Base-by-base conservation (phyloP, 2,329 filamentous ascomycete species). In the Nemania sp. region DNA sequence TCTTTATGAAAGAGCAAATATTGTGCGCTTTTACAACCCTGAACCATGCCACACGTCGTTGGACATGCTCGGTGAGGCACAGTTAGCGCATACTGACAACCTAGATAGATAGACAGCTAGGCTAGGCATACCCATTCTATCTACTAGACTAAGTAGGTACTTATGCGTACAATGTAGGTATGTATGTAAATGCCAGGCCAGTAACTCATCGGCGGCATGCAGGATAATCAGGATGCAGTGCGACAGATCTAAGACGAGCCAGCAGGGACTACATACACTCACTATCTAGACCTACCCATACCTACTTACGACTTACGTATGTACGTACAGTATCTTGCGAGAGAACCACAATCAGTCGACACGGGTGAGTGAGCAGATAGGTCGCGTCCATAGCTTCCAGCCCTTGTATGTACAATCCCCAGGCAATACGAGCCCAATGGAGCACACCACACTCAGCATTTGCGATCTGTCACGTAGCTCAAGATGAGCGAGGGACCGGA, bases 401-500 rank as follows among this genome's bases (percentile, higher is more conserved):
- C 49, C 61, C 53, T 27, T 38, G 22, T 24, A 29, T 45, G 26
- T 32, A 32, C 8, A 32, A n/a, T n/a, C n/a, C n/a, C 29, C 29
- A 4, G 26, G 51, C 63, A 52, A 59, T 27, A 18, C 38, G 57
- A 38, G 29, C 54, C 24, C 57, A 15, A 53, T 66, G 53, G 55
- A 57, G 24, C 22, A 26, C 49, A 43, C 11, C 35, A 51, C 13
- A 26, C 26, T 24, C 52, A 53, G 32, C 41, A 43, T 67, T 47
- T 56, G 18, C 29, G 66, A 66, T 57, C 64, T 47, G 26, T 69
- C 69, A 64, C 49, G 63, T 64, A 64, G 56, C 56, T 69, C 63
- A 52, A 69, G 64, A 68, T 64, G 66, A 66, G 55, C 60, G 66
- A 66, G 57, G 27, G 64, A 53, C 45, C 60, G 53, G 63, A 52